Base-by-base conservation (phyloP, 768 basidiomycete genomes). In the Lentinula detonsa region DNA sequence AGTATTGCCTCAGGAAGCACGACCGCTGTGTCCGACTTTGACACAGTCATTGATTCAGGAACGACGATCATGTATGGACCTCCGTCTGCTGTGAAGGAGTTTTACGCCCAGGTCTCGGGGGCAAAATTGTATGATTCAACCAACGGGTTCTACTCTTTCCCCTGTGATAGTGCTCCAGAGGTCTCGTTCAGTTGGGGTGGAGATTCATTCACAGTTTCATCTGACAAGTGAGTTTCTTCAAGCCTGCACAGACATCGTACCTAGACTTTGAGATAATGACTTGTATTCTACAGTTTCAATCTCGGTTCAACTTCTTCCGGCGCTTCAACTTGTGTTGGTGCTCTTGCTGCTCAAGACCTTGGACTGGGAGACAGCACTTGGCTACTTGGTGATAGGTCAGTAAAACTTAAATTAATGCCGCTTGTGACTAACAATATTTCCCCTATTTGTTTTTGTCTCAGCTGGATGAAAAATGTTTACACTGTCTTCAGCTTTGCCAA, bases 391-490 rank as follows among this genome's bases (percentile, higher is more conserved):
- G 74, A 74, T 35, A 60, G 55, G 55, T 56, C 33, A 21, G 16
- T 55, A 6, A 39, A 11, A 15, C 42, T 43, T n/a, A 13, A 15
- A 0, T 15, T 13, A 43, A 43, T 1, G 28, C 28, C 28, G 28
- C 8, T n/a, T n/a, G 16, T 53, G 23, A n/a, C n/a, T 15, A 8
- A n/a, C 16, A 5, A 16, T 35, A 5, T 55, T 37, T 5, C n/a
- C 23, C 31, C 28, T 34, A 13, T 11, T n/a, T 21, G 5, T 28
- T 42, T 1, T 39, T 11, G 1, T 28, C 21, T 5, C 37, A 55
- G 58, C 9, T 80, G 79, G 65, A 61, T 81, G 68, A 70, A 68
- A 63, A 76, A 74, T 53, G 75, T 78, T 21, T 81, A 79, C 63
- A 66, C 75, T 2, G 67, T 68, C 18, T 79, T 79, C 55, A 75